Percentiles rank a stretch among this genome's conserved stretches.
Conservation (phyloP, 192 early-diverging fungal species). For the Irineochytrium annulatum region DNA sequence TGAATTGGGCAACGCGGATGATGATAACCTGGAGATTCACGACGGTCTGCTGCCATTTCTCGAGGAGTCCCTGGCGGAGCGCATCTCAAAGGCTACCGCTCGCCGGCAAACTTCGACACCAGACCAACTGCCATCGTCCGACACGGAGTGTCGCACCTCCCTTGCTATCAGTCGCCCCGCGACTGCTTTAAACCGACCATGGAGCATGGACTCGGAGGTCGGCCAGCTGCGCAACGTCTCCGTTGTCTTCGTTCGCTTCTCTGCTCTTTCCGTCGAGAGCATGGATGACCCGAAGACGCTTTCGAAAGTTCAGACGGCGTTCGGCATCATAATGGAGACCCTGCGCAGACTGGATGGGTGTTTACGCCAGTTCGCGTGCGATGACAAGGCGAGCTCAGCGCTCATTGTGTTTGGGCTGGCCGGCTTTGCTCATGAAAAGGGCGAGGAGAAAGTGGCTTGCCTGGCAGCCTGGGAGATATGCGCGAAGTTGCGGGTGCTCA, state of each 20-base stretch:
- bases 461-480: conserved; percentile 13
- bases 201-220: not conserved
- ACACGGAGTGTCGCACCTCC: not conserved
- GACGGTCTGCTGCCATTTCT: not conserved
- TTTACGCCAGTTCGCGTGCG: conserved; percentile 20
- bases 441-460: conserved; percentile 7
- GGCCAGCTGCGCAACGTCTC: conserved; percentile 20
- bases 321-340: conserved; percentile 2
- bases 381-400: conserved; percentile 21
- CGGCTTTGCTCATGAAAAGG: conserved; percentile 29
- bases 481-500: not conserved
- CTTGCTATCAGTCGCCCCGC: not conserved
- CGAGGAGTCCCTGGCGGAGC: not conserved
- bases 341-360: conserved; percentile 17
- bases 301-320: conserved; percentile 8
- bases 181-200: not conserved
- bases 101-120: not conserved
- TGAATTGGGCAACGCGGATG: no score
- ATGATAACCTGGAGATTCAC: no score
- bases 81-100: not conserved
- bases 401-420: conserved; percentile 23
- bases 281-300: conserved; percentile 7
- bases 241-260: conserved; percentile 17
- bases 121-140: not conserved
- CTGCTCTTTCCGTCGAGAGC: conserved; percentile 8